phyloP scores from a whole-genome alignment of 495 filamentous ascomycete genomes.

The Hypoxylon fragiforme region DNA sequence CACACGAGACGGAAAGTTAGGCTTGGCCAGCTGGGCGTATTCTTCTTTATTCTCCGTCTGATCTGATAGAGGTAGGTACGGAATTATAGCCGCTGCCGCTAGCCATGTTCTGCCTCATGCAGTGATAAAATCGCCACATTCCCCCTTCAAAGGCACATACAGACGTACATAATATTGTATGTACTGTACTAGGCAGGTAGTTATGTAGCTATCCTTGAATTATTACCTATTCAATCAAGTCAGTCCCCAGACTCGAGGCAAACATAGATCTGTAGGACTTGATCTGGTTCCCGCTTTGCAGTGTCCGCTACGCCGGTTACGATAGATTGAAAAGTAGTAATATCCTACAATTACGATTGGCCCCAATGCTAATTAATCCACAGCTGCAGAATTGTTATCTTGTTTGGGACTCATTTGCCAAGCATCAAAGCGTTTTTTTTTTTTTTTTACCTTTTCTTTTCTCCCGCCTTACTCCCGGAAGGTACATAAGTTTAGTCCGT shows the following conservation, averaged over 20 bases:
- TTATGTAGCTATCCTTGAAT: neutral
- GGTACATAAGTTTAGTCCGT: too few relatives aligned
- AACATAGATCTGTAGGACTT: neutral
- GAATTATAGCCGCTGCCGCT: too few relatives aligned
- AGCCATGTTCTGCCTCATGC: too few relatives aligned
- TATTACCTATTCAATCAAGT: too few relatives aligned
- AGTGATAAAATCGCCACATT: too few relatives aligned
- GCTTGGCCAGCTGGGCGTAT: too few relatives aligned
- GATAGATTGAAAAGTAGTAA: too few relatives aligned
- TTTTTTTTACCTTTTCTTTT: neutral
- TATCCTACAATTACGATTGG: neutral
- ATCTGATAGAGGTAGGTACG: too few relatives aligned
- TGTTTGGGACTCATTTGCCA: neutral
- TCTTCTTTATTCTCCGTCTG: too few relatives aligned
- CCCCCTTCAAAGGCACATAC: neutral
- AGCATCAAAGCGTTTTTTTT: neutral
- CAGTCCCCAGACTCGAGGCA: too few relatives aligned
- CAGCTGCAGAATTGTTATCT: slow-evolving; percentile 1
- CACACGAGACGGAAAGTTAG: too few relatives aligned
- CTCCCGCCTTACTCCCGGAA: slow-evolving; percentile 8
- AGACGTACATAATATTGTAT: neutral
- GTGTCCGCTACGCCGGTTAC: slow-evolving; percentile 17
- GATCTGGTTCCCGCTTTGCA: slow-evolving; percentile 11
- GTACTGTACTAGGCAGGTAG: too few relatives aligned
- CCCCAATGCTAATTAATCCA: slow-evolving; percentile 10